Conservation (phyloP, 768 basidiomycete species). For the Russula dissimulans region DNA sequence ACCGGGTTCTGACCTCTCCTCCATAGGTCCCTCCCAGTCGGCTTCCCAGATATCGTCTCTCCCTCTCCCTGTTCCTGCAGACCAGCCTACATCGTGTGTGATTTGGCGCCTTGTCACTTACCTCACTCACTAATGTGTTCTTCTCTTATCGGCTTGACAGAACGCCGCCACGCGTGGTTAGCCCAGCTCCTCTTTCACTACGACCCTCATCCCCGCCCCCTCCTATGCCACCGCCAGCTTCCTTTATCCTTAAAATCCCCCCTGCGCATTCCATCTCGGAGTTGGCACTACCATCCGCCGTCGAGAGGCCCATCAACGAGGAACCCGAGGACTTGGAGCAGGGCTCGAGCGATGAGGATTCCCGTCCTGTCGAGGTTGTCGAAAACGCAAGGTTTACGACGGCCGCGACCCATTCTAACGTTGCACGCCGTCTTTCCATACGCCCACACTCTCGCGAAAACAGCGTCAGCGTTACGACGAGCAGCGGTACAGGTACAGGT, state of each 20-base stretch:
- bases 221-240: constrained; percentile 5
- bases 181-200: constrained; percentile 15
- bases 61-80: constrained; percentile 9
- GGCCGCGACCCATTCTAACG: background rate
- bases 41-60: constrained; percentile 45
- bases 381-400: constrained; percentile 16
- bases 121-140: background rate
- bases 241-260: constrained; percentile 32
- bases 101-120: background rate
- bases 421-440: constrained; percentile 1
- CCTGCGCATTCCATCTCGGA: constrained; percentile 46
- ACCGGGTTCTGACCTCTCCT: constrained; percentile 46
- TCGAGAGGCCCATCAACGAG: constrained; percentile 19
- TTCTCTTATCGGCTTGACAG: background rate
- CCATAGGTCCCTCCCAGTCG: constrained; percentile 67
- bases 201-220: constrained; percentile 17
- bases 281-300: constrained; percentile 27
- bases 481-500: constrained; percentile 15
- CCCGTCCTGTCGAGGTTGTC: constrained; percentile 13
- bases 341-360: constrained; percentile 10
- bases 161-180: background rate
- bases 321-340: constrained; percentile 18
- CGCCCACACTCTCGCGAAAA: background rate
- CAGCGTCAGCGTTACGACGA: constrained; percentile 11
- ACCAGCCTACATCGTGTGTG: constrained; percentile 11